A percentile compares a stretch with the other conserved stretches of the same genome.
Conservation (phyloP, 352 stramenopile genomes). For the Pythium utonaiense region DNA sequence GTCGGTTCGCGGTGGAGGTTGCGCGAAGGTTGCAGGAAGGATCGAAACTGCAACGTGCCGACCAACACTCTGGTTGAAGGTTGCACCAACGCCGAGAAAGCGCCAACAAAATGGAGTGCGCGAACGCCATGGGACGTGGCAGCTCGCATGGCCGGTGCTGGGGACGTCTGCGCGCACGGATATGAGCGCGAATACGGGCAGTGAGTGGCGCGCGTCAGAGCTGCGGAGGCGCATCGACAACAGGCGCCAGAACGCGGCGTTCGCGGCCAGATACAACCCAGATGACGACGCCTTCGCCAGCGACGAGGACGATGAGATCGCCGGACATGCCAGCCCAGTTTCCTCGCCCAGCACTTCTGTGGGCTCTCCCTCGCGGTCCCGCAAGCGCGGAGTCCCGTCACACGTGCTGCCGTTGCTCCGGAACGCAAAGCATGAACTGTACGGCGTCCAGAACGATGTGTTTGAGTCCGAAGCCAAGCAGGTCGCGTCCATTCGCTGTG, state of each 20-base stretch:
- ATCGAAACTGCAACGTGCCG: conserved; percentile 14
- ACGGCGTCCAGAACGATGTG: conserved; percentile 50
- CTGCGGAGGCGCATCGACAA: conserved; percentile 49
- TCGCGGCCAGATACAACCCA: conserved; percentile 7
- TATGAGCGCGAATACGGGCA: conserved; percentile 1
- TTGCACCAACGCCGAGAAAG: neutral
- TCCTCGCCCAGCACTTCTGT: no score
- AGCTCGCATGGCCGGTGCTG: no score
- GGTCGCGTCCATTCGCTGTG: conserved; percentile 36
- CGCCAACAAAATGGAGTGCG: no score
- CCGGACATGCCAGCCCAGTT: neutral
- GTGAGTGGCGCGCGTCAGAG: conserved; percentile 41
- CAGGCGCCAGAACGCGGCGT: conserved; percentile 5
- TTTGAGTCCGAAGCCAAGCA: conserved; percentile 47
- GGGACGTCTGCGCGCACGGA: neutral
- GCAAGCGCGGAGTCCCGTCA: neutral
- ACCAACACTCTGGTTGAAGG: conserved; percentile 14
- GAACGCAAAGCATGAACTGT: conserved; percentile 36
- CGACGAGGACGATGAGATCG: neutral
- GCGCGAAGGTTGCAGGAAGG: conserved; percentile 34
- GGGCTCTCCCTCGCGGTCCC: neutral
- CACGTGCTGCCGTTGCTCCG: conserved; percentile 37
- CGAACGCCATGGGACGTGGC: no score
- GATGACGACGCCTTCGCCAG: conserved; percentile 6
- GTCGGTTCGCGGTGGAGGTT: conserved; percentile 9